Base-by-base conservation (phyloP, 495 filamentous ascomycete genomes). In the Apiosordaria backusii region DNA sequence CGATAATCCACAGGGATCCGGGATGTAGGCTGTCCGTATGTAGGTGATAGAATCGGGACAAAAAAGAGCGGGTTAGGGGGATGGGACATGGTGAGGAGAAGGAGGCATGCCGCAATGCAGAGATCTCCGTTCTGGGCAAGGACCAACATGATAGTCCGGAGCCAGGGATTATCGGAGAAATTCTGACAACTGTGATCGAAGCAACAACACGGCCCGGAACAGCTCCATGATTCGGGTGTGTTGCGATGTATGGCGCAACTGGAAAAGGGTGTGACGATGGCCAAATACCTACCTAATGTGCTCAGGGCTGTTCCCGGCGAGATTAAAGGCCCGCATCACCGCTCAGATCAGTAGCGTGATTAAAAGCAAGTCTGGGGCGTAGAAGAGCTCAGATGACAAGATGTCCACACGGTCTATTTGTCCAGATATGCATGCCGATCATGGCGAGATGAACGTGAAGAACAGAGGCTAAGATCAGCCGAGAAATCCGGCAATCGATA, bases 21-120 rank as follows among this genome's bases (percentile, higher is more conserved):
- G 61, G 61, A 63, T 59, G 25, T 63, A 29, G 24, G 4, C 13
- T 18, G 60, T 35, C 61, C 61, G 65, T 63, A 64, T 63, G 65
- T 26, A 63, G 54, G 55, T 54, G 55, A 40, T 23, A 62, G 55
- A 63, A 67, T 53, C 53, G 22, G 61, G 61, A 67, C 54, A 60
- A 24, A 16, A 9, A 2, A 15, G 27, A 61, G 59, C 9, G 16
- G 16, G 26, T 59, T 26, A 18, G 57, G 19, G 9, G 19, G 40
- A n/a, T n/a, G 29, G 26, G 26, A 16, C 59, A 19, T 4, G 59
- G 27, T 35, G 4, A 55, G n/a, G 18, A 23, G 2, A 15, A 55
- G 18, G 26, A 35, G 59, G 59, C 10, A 45, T 7, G 45, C 6
- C 59, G 22, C 59, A 35, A 61, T 61, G 59, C 59, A 61, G 21